Conservation (phyloP, 23 red algal genomes). For the Gracilaria caudata region DNA sequence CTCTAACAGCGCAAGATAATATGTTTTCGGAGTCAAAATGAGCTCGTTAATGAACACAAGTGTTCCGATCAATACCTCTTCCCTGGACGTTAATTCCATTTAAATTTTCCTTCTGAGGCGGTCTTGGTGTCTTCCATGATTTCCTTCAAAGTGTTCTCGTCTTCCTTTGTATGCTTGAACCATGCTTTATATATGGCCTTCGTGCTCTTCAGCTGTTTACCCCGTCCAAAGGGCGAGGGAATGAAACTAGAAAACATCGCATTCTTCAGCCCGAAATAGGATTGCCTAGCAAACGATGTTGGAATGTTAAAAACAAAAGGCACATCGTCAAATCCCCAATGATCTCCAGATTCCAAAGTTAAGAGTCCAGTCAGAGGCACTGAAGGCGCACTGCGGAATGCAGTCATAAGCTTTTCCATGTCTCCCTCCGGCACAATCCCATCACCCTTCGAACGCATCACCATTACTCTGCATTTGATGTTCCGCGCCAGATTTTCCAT, state of each 20-base stretch:
- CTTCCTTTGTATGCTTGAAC: background rate
- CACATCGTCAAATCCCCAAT: constrained; percentile 13
- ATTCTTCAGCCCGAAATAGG: background rate
- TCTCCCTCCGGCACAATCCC: background rate
- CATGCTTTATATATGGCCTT: background rate
- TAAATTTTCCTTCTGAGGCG: background rate
- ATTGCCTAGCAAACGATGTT: background rate
- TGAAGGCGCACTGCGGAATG: background rate
- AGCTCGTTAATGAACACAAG: too few relatives aligned
- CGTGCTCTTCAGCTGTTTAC: background rate
- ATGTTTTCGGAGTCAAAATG: too few relatives aligned
- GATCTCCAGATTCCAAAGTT: background rate
- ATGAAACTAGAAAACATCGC: background rate
- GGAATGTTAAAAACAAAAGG: too few relatives aligned
- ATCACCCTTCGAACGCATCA: background rate
- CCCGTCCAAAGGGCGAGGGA: background rate
- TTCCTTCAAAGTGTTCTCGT: background rate
- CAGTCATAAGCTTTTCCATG: background rate
- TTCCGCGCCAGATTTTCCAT: background rate
- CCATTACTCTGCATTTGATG: background rate
- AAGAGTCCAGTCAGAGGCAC: background rate
- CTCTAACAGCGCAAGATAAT: too few relatives aligned
- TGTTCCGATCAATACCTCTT: too few relatives aligned
- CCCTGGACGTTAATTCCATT: background rate
- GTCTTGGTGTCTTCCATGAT: background rate